These are phyloP conservation scores for Yamadazyma atmosphaerica DNA, from an alignment of 1,139 yeast species.

Conservation along the genomic window DNA sequence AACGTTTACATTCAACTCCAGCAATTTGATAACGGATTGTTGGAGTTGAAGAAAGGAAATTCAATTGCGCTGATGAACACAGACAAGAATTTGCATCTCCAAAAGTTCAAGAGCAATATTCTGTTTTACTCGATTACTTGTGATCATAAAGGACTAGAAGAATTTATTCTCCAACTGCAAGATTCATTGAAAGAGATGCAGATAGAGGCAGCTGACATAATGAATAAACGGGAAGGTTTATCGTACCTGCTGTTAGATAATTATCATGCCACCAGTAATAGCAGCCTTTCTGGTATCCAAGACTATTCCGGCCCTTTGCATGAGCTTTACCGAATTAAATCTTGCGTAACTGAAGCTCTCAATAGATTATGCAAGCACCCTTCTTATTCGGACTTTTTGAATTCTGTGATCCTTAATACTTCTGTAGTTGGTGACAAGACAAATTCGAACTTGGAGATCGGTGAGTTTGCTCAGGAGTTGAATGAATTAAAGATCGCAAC, in stretches of 20 bases:
- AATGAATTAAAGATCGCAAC: neutral
- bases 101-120: conserved; percentile 5
- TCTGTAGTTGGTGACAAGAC: neutral
- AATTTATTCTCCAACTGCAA: neutral
- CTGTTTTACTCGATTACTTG: conserved; percentile 1
- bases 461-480: neutral
- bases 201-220: no score
- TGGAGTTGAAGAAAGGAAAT: conserved; percentile 7
- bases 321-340: neutral
- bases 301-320: neutral
- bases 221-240: no score
- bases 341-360: neutral
- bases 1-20: conserved; percentile 16
- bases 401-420: neutral
- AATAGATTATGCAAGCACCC: neutral
- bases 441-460: neutral
- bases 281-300: neutral
- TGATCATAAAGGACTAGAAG: neutral
- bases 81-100: conserved; percentile 4
- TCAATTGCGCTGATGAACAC: conserved; percentile 6
- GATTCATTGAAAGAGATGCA: neutral
- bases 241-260: no score
- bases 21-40: conserved; percentile 6
- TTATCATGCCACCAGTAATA: neutral
- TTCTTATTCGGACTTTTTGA: neutral